These are phyloP conservation scores for Brassica balearica DNA, from an alignment of 441 rosid genomes.

Conservation along the genomic window DNA sequence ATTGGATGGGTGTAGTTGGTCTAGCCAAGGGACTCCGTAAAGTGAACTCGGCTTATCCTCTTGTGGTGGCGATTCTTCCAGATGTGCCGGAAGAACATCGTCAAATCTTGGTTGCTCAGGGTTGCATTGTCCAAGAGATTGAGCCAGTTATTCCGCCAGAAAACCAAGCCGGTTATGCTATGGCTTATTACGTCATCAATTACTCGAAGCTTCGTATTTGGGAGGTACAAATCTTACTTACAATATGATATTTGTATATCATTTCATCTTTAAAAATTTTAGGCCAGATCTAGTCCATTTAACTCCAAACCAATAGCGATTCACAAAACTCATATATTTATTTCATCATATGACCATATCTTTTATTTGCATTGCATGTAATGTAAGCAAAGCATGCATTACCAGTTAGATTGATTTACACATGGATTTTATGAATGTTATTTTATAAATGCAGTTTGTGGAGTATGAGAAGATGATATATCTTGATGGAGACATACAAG, in stretches of 20 bases:
- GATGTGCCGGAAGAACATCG: slow-evolving; percentile 83
- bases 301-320: neutral
- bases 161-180: slow-evolving; percentile 59
- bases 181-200: slow-evolving; percentile 85
- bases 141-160: slow-evolving; percentile 67
- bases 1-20: slow-evolving; percentile 78
- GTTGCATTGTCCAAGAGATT: slow-evolving; percentile 69
- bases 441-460: slow-evolving; percentile 55
- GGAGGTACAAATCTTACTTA: slow-evolving; percentile 56
- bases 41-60: slow-evolving; percentile 61
- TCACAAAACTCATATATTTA: neutral
- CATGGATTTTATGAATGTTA: neutral
- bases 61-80: slow-evolving; percentile 71
- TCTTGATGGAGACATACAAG: slow-evolving; percentile 89
- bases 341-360: neutral
- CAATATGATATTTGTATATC: neutral
- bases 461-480: slow-evolving; percentile 84
- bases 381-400: neutral
- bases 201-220: slow-evolving; percentile 88
- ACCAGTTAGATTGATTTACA: neutral
- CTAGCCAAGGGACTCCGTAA: slow-evolving; percentile 83
- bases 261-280: neutral
- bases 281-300: neutral
- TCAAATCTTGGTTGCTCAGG: slow-evolving; percentile 63
- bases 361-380: slow-evolving; percentile 1